These are phyloP conservation scores for Arthromyces matolae DNA, from an alignment of 768 basidiomycete species.

Conservation along the genomic window DNA sequence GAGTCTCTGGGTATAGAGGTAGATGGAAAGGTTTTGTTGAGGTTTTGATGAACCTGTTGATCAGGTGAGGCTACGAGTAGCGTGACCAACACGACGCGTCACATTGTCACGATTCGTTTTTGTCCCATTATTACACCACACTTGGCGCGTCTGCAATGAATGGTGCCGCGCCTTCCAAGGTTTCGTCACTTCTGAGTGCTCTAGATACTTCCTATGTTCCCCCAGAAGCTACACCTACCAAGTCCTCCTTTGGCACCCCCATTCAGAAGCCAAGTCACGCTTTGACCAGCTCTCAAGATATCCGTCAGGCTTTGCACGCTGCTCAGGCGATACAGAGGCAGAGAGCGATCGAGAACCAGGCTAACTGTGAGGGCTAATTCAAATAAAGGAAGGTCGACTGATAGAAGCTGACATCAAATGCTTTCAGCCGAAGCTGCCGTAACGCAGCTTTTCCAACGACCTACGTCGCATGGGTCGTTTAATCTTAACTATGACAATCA, in stretches of 20 bases:
- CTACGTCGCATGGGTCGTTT: constrained; percentile 31
- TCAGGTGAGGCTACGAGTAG: too few relatives aligned
- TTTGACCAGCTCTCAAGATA: constrained; percentile 2
- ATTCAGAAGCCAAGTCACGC: background rate
- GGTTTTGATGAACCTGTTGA: too few relatives aligned
- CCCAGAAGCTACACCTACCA: constrained; percentile 7
- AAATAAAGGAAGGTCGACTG: background rate
- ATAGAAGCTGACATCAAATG: background rate
- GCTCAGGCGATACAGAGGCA: constrained; percentile 5
- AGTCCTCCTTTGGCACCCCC: constrained; percentile 5
- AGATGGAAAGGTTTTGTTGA: too few relatives aligned
- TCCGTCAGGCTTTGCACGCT: background rate
- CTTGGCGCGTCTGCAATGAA: constrained; percentile 17
- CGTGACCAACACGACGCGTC: too few relatives aligned
- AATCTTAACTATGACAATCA: constrained; percentile 47
- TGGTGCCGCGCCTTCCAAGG: constrained; percentile 16
- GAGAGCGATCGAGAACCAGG: background rate
- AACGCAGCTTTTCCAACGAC: background rate
- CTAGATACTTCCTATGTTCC: constrained; percentile 24
- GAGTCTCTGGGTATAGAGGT: too few relatives aligned
- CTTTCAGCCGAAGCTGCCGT: background rate
- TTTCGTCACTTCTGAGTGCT: constrained; percentile 26
- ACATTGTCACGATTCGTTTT: background rate
- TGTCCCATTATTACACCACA: background rate
- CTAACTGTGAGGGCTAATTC: constrained; percentile 5